Evolutionary conservation across 129 eudicot genomes (phyloP), one percentile per base, ranked within the genome.

Genomic region (Kitagawia praeruptora): DNA sequence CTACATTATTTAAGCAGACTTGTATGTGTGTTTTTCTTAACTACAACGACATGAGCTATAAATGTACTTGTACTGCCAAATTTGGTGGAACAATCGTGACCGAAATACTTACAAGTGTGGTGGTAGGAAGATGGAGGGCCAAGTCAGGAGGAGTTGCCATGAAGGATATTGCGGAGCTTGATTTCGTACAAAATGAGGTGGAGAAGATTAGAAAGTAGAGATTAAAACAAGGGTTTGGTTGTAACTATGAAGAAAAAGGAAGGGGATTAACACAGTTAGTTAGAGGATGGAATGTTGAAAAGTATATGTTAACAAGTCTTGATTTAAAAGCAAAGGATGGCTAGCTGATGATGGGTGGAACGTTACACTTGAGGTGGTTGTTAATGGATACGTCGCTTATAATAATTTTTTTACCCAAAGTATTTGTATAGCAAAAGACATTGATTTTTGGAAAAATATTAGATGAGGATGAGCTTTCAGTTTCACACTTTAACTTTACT

Each of bases 391-490:
- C 66, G 63, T 51, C 21, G 51, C 45, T 34, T 39, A 45, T 15
- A 49, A 49, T 15, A 4, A 49, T 15, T 49, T 49, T 15, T 49
- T 49, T 10, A 46, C 49, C 16, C 49, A 13, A 11, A 11, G 49
- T 18, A 56, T 12, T 77, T 13, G 66, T 39, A 63, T 56, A 18
- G 56, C 41, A 63, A 15, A 37, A 15, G 27, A 34, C 70, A 54
- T 8, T 1, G 75, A 12, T 39, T 23, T 21, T 45, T 48, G 45
- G 46, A 23, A 70, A 13, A 80, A 83, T 77, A 84, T 73, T 42
- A 73, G 86, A 81, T 81, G 92, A 86, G 23, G 78, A 61, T 63
- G 87, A 86, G 87, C 88, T 85, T 79, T 88, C 89, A 85, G 3
- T 38, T 18, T 41, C 10, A 38, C 58, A 18, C 23, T 71, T 47